Base-by-base conservation (phyloP, 345 rosid species). In the Salix caprea region DNA sequence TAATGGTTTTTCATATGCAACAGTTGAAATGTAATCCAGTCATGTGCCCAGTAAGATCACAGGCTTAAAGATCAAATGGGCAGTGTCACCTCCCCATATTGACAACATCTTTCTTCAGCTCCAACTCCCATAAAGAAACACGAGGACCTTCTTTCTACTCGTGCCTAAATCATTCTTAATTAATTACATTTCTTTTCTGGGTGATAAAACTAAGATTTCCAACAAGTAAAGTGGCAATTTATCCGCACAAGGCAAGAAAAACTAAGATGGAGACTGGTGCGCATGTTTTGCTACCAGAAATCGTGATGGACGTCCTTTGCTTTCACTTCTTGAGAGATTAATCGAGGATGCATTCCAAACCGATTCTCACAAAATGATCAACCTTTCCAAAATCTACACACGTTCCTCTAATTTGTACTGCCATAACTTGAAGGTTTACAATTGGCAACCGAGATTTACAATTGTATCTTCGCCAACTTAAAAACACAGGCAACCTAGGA, bases 31-130 rank as follows among this genome's bases (percentile, higher is more conserved):
- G 87, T 84, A 74, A 44, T 80, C 87, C 87, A 80, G 65, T 87
- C 70, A 83, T 82, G 88, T 76, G 90, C 83, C 83, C 86, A 15
- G 36, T 39, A 74, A 28, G 74, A 81, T 77, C 84, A 71, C n/a
- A 2, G 5, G 18, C 30, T 23, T 30, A 2, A 46, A 24, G 74
- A 85, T 78, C 67, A 4, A 26, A 76, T 1, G 75, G 82, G 81
- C 86, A 34, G 37, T 34, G 37, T 34, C 37, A 34, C 37, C 37
- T 36, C 37, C 37, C 37, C 37, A 5, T 36, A 36, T 36, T 36
- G 37, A 16, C 21, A 16, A 16, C n/a, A 50, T 7, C 4, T 50
- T 50, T 50, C 56, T 16, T 18, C 56, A 50, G 21, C 56, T 50
- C 56, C 5, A 48, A 15, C 19, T 48, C 54, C 0, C 23, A 6